These are phyloP conservation scores for Beauveria scarabaeidicola DNA, from an alignment of 2,329 filamentous ascomycete genomes.

Conservation along the genomic window DNA sequence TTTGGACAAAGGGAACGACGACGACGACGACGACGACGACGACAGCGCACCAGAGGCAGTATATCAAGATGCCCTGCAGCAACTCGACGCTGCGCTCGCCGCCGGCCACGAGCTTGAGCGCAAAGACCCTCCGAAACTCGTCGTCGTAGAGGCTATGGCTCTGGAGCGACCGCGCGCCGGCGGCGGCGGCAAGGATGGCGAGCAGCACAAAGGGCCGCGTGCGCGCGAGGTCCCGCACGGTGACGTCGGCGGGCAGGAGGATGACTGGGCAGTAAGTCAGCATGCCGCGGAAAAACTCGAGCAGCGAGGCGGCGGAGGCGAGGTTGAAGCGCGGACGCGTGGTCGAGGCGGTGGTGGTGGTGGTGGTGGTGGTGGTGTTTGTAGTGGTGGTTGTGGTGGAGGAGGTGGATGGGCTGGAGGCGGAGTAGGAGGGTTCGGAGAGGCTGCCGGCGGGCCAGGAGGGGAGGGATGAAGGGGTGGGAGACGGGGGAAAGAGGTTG, in stretches of 20 bases:
- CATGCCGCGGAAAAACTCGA: conserved; percentile 37
- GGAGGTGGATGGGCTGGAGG: conserved; percentile 21
- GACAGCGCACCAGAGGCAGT: conserved; percentile 45
- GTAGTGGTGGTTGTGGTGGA: conserved; percentile 20
- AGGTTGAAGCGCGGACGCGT: conserved; percentile 47
- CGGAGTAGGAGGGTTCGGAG: conserved; percentile 2
- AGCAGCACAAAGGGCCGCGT: conserved; percentile 45
- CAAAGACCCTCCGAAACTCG: conserved; percentile 49
- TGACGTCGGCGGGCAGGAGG: conserved; percentile 29
- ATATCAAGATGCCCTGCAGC: conserved; percentile 48
- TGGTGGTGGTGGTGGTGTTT: conserved; percentile 18
- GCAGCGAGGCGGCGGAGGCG: conserved; percentile 39
- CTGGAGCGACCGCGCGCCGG: conserved; percentile 38
- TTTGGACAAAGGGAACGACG: background rate
- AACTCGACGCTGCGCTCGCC: conserved; percentile 50
- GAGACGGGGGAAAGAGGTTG: conserved; percentile 26
- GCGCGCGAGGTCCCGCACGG: conserved; percentile 35
- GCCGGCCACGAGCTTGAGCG: conserved; percentile 46
- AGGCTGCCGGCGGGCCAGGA: background rate
- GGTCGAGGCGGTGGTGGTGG: conserved; percentile 26
- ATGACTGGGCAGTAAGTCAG: conserved; percentile 36
- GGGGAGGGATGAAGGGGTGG: conserved; percentile 3
- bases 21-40: too few relatives aligned
- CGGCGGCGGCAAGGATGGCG: conserved; percentile 43
- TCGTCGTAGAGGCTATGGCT: conserved; percentile 47